Conservation (phyloP, 768 basidiomycete species). For the Clathrus columnatus region DNA sequence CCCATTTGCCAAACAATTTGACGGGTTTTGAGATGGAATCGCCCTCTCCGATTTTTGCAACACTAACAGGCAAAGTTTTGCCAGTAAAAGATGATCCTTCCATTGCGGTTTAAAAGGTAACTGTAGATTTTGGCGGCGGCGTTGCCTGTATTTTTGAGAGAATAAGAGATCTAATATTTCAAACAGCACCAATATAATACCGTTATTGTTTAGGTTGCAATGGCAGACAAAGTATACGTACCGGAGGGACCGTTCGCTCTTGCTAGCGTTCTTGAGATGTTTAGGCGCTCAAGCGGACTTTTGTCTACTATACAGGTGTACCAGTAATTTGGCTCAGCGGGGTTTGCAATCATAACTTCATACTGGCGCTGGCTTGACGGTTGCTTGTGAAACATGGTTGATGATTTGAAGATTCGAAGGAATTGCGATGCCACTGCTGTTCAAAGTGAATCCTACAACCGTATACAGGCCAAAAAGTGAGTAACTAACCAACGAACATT, state of each 20-base stretch:
- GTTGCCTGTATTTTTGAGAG: not conserved
- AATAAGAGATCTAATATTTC: not conserved
- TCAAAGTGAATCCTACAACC: too few relatives aligned
- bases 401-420: too few relatives aligned
- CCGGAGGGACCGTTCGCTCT: not conserved
- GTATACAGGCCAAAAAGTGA: too few relatives aligned
- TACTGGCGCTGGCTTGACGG: not conserved
- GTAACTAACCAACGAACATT: too few relatives aligned
- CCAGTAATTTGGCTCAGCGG: not conserved
- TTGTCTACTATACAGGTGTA: slow-evolving; percentile 6
- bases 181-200: not conserved
- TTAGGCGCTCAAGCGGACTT: not conserved
- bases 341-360: not conserved
- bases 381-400: too few relatives aligned
- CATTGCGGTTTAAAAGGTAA: not conserved
- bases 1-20: slow-evolving; percentile 99
- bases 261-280: slow-evolving; percentile 2
- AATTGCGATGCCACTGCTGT: too few relatives aligned
- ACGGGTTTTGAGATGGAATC: slow-evolving; percentile 37
- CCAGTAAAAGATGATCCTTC: slow-evolving; percentile 22
- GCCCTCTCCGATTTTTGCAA: slow-evolving; percentile 73
- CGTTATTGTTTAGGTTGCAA: too few relatives aligned
- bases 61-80: slow-evolving; percentile 72
- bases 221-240: not conserved
- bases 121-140: not conserved